Evolutionary conservation across 805 yeast genomes (phyloP).

Genomic region (Saturnispora sekii): DNA sequence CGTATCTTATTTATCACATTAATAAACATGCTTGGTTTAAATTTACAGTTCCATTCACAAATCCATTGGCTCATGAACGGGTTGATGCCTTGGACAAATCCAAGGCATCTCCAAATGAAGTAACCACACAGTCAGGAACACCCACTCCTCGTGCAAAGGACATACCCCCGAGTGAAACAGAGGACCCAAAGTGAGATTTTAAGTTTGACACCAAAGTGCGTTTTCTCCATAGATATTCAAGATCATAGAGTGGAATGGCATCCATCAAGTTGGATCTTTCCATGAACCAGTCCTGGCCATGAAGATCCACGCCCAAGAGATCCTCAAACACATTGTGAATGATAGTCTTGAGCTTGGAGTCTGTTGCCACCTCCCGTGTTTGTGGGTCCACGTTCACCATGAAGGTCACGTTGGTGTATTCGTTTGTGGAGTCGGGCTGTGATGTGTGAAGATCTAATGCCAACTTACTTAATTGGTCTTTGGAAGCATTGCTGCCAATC

Average conservation of each 20-base stretch:
- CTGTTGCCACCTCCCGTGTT: conserved; percentile 15
- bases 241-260: conserved; percentile 6
- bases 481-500: not conserved
- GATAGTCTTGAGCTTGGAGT: conserved; percentile 16
- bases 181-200: conserved; percentile 19
- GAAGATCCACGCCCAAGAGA: conserved; percentile 16
- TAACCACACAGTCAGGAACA: conserved; percentile 75
- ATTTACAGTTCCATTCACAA: not conserved
- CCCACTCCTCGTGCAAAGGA: conserved; percentile 74
- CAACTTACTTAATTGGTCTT: conserved; percentile 11
- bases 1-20: not conserved
- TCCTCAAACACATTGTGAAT: conserved; percentile 17
- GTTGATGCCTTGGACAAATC: not conserved
- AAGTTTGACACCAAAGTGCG: not conserved
- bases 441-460: conserved; percentile 14
- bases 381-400: conserved; percentile 56
- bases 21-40: not conserved
- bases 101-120: conserved; percentile 52
- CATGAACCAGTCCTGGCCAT: conserved; percentile 7
- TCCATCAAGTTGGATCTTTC: not conserved
- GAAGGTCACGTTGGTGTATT: conserved; percentile 66
- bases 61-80: not conserved
- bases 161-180: conserved; percentile 66
- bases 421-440: conserved; percentile 17
- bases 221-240: conserved; percentile 4